phyloP scores from a whole-genome alignment of 495 filamentous ascomycete species.

The Aspergillus leporis region DNA sequence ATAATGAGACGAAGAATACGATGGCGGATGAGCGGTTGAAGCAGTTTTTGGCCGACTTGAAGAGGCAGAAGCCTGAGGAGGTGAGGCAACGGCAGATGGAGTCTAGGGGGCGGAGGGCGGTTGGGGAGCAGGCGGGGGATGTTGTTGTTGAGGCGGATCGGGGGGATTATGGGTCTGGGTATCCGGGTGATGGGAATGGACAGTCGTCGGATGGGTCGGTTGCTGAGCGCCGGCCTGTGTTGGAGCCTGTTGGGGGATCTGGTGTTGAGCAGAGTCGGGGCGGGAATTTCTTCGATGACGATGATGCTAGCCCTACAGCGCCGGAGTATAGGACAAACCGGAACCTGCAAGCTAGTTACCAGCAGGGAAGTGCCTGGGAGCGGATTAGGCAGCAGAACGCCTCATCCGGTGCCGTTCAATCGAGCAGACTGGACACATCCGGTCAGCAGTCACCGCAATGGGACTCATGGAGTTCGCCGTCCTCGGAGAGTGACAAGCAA shows the following conservation, averaged over 20 bases:
- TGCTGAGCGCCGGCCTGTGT: neutral
- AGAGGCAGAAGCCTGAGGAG: slow-evolving; percentile 24
- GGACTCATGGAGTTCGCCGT: slow-evolving; percentile 8
- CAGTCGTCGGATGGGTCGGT: neutral
- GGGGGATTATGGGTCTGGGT: neutral
- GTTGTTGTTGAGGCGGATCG: slow-evolving; percentile 12
- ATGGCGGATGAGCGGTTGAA: slow-evolving; percentile 32
- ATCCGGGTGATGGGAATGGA: neutral
- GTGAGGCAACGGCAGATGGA: slow-evolving; percentile 26
- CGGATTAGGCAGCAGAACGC: slow-evolving; percentile 37
- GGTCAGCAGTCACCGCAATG: slow-evolving; percentile 4
- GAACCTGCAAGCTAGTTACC: slow-evolving; percentile 18
- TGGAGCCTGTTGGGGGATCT: neutral
- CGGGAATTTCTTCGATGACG: slow-evolving; percentile 36
- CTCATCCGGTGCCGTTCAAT: neutral
- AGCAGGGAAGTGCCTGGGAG: slow-evolving; percentile 41
- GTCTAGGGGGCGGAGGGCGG: slow-evolving; percentile 13
- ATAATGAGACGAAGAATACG: slow-evolving; percentile 13
- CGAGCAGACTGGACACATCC: slow-evolving; percentile 6
- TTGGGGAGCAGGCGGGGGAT: slow-evolving; percentile 10
- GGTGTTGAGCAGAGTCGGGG: slow-evolving; percentile 6
- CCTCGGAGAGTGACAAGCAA: slow-evolving; percentile 17
- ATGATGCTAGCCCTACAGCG: slow-evolving; percentile 42
- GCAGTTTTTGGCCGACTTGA: slow-evolving; percentile 22
- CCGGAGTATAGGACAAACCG: slow-evolving; percentile 32